phyloP scores from a whole-genome alignment of 2,329 filamentous ascomycete species.

The Trichophyton verrucosum region DNA sequence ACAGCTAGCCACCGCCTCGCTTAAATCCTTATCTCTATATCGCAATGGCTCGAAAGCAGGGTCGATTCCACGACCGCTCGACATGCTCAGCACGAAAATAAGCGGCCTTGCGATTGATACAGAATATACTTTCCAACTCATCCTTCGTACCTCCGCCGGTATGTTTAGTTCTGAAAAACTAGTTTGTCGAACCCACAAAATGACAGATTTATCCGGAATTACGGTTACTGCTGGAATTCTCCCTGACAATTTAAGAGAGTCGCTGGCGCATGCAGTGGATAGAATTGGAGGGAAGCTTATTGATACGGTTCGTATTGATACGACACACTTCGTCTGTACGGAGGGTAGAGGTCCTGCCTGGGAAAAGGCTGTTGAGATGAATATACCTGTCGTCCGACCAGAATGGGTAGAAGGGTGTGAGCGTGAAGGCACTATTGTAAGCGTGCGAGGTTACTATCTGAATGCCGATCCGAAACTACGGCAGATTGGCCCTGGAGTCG shows the following conservation, averaged over 20 bases:
- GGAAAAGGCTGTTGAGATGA: slow-evolving; percentile 97
- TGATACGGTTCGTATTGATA: slow-evolving; percentile 86
- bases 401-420: slow-evolving; percentile 99
- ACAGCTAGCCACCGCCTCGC: slow-evolving; percentile 78
- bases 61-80: slow-evolving; percentile 74
- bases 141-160: slow-evolving; percentile 80
- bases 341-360: slow-evolving; percentile 80
- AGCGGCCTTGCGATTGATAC: slow-evolving; percentile 91
- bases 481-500: slow-evolving; percentile 31
- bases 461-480: slow-evolving; percentile 63
- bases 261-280: slow-evolving; percentile 61
- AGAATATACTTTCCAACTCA: slow-evolving; percentile 87
- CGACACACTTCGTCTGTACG: slow-evolving; percentile 94
- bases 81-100: slow-evolving; percentile 93
- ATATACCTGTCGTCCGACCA: slow-evolving; percentile 89
- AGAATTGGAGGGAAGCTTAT: slow-evolving; percentile 86
- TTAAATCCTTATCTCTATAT: slow-evolving; percentile 80
- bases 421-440: slow-evolving; percentile 78
- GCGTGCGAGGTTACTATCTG: slow-evolving; percentile 90
- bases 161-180: slow-evolving; percentile 75
- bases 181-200: slow-evolving; percentile 84
- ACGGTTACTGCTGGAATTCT: slow-evolving; percentile 86
- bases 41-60: slow-evolving; percentile 95
- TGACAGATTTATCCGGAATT: slow-evolving; percentile 93
- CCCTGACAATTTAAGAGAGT: slow-evolving; percentile 59